Conservation (phyloP, 805 yeast species). For the Yarrowia sp. region DNA sequence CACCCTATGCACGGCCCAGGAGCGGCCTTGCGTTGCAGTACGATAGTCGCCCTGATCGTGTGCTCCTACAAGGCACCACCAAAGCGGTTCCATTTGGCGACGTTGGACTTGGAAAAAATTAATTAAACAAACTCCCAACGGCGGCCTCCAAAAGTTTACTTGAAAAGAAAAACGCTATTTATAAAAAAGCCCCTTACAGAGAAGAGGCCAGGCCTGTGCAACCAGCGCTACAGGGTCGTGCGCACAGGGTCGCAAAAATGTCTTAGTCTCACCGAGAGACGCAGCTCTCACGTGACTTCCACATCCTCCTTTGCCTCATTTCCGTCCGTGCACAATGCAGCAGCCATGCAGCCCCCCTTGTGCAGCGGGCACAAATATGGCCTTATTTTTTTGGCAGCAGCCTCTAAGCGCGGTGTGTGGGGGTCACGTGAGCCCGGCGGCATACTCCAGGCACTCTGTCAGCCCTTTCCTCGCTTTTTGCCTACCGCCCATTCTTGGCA, state of each 20-base stretch:
- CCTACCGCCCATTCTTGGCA: too few relatives aligned
- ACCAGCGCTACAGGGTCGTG: background rate
- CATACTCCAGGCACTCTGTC: too few relatives aligned
- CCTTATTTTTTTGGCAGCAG: slow-evolving; percentile 4
- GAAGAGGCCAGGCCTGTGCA: too few relatives aligned
- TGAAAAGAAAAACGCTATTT: background rate
- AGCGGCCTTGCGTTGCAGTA: background rate
- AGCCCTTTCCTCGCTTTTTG: background rate
- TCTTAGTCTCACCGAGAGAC: background rate
- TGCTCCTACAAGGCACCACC: background rate
- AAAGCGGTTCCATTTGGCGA: background rate
- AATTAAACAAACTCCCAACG: slow-evolving; percentile 2
- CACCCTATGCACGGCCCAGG: background rate
- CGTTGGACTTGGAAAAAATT: background rate
- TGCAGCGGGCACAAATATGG: slow-evolving; percentile 2
- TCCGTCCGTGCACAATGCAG: background rate
- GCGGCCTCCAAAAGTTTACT: background rate
- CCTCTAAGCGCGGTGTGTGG: background rate
- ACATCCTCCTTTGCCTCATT: background rate
- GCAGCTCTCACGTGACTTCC: background rate
- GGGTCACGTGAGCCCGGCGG: background rate
- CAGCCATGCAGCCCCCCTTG: background rate
- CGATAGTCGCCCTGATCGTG: background rate
- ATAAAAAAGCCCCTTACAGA: background rate
- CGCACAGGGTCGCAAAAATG: too few relatives aligned